Percentiles rank a stretch among this genome's conserved stretches.
These are phyloP conservation scores for Pythium aphanidermatum DNA, from an alignment of 352 stramenopile species.

Conservation along the genomic window DNA sequence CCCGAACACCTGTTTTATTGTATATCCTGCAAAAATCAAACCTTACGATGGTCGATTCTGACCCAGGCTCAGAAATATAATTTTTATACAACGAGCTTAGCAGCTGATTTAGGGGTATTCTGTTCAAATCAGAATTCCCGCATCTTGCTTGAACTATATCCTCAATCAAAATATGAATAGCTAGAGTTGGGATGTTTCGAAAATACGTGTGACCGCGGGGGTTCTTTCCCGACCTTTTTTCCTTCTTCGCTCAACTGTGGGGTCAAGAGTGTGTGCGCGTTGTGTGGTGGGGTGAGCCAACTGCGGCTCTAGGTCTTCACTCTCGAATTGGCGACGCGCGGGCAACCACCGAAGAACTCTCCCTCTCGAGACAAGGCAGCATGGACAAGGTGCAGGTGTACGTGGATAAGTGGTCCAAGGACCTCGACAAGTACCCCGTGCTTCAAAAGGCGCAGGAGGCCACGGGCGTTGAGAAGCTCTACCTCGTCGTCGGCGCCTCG, in stretches of 20 bases:
- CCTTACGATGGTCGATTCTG: conserved; percentile 5
- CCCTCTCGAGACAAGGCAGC: not conserved
- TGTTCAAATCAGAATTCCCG: no score
- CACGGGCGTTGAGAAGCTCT: conserved; percentile 86
- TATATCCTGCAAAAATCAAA: not conserved
- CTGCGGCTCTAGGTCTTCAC: no score
- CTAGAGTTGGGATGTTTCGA: no score
- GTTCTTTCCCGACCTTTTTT: no score
- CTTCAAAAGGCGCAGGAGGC: conserved; percentile 73
- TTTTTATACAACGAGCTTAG: not conserved
- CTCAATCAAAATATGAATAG: no score
- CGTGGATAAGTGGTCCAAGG: conserved; percentile 83
- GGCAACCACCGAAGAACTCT: conserved; percentile 9
- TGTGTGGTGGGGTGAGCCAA: conserved; percentile 16
- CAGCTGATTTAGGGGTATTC: conserved; percentile 14
- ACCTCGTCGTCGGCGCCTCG: conserved; percentile 62
- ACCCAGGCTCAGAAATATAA: not conserved
- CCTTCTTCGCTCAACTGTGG: conserved; percentile 19
- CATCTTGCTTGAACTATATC: no score
- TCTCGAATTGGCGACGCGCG: conserved; percentile 22
- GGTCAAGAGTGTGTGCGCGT: conserved; percentile 19
- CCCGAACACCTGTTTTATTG: not conserved
- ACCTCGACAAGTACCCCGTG: conserved; percentile 77
- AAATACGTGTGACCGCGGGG: no score
- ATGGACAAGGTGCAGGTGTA: conserved; percentile 84